Evolutionary conservation across 2,329 filamentous ascomycete species (phyloP).

Genomic region (Fusarium armeniacum): DNA sequence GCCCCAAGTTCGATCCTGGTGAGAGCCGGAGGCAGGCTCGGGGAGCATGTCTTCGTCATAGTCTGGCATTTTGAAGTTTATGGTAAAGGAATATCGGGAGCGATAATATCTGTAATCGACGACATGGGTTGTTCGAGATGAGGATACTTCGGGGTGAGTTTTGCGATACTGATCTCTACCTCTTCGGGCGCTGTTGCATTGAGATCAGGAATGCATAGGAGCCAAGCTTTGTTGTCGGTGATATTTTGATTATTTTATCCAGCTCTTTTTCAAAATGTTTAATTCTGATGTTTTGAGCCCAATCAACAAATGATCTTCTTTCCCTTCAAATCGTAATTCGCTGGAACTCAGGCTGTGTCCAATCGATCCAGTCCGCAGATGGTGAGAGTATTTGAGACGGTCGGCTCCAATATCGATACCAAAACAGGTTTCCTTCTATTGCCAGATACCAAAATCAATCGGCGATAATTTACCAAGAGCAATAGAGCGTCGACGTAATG

Average conservation of each 20-base stretch:
- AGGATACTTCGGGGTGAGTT: slow-evolving; percentile 31
- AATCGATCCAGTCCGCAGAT: slow-evolving; percentile 8
- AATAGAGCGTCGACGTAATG: slow-evolving; percentile 11
- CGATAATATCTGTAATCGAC: slow-evolving; percentile 44
- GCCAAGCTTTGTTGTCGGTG: slow-evolving; percentile 13
- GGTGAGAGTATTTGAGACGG: slow-evolving; percentile 1
- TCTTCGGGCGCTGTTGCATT: slow-evolving; percentile 25
- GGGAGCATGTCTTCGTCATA: slow-evolving; percentile 58
- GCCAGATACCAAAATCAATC: slow-evolving; percentile 7
- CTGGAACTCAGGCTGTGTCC: background rate
- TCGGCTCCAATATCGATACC: slow-evolving; percentile 1
- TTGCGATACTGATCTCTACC: slow-evolving; percentile 40
- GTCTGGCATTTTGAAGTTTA: slow-evolving; percentile 51
- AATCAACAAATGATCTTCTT: slow-evolving; percentile 12
- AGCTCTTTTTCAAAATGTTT: background rate
- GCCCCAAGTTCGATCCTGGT: slow-evolving; percentile 64
- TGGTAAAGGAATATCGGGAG: slow-evolving; percentile 44
- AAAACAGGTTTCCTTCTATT: slow-evolving; percentile 8
- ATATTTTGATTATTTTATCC: background rate
- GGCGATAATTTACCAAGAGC: slow-evolving; percentile 23
- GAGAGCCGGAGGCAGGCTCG: slow-evolving; percentile 55
- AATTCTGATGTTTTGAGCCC: background rate
- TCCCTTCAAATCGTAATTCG: slow-evolving; percentile 10
- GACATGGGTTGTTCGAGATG: slow-evolving; percentile 47
- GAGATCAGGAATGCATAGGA: slow-evolving; percentile 30